Evolutionary conservation across 495 filamentous ascomycete species (phyloP), one percentile per base, ranked within the genome.

Genomic region (Acidomyces sp.): DNA sequence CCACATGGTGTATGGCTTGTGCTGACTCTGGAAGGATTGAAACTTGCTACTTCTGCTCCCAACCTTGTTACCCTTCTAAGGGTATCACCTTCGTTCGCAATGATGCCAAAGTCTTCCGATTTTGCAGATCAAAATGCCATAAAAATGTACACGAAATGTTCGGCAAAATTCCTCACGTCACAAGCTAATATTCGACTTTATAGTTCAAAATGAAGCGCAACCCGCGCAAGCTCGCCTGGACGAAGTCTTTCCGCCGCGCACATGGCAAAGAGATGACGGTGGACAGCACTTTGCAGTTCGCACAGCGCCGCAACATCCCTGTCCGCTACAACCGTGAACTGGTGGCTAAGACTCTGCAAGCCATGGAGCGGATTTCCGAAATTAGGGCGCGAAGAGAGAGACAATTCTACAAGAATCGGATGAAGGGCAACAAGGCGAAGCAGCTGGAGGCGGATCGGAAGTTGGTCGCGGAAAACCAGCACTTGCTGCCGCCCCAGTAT

Each of bases 121-220:
- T 77, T 71, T 93, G 85, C 69, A 71, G 85, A 30, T 77, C 70
- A 45, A 95, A 94, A 70, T 94, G 87, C 69, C 85, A 93, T 64
- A 84, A 86, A 67, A 92, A 92, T 69, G 42, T 68, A 54, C 16
- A 32, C 28, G 10, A n/a, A n/a, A 35, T 17, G 18, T 18, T 31
- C 28, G 10, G 5, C 34, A 36, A 10, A 13, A 41, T 42, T 18
- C 29, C 7, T 44, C 11, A n/a, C 9, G n/a, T n/a, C n/a, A n/a
- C n/a, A n/a, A n/a, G n/a, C n/a, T n/a, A n/a, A n/a, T n/a, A n/a
- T n/a, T n/a, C 7, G 7, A 34, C 6, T 7, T 37, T 4, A 29
- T 21, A 45, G 34, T 94, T 95, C 75, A 93, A 94, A 67, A 93
- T 93, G 85, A 94, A 95, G 77, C 77, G 90, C 50, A 78, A 80